A percentile compares a stretch with the other conserved stretches of the same genome.
These are phyloP conservation scores for Candida dajiaensis DNA, from an alignment of 805 yeast species.

Conservation along the genomic window DNA sequence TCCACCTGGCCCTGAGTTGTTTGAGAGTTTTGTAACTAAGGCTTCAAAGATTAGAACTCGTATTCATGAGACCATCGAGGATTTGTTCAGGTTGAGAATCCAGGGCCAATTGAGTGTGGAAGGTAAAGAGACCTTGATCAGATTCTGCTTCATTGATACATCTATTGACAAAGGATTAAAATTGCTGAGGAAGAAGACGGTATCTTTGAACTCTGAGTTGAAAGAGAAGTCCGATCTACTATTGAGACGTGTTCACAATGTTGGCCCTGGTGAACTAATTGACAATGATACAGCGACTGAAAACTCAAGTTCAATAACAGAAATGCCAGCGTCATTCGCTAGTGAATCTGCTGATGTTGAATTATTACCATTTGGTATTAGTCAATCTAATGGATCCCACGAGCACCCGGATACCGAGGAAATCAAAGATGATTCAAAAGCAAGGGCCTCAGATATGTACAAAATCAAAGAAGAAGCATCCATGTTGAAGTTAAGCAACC, in stretches of 20 bases:
- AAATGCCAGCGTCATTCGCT: slow-evolving; percentile 20
- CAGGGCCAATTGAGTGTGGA: slow-evolving; percentile 52
- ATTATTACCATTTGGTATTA: slow-evolving; percentile 32
- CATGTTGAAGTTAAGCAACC: slow-evolving; percentile 14
- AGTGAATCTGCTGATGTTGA: slow-evolving; percentile 27
- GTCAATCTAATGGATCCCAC: slow-evolving; percentile 22
- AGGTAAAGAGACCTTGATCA: slow-evolving; percentile 73
- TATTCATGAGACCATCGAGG: slow-evolving; percentile 45
- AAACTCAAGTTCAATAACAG: background rate
- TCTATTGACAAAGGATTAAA: slow-evolving; percentile 53
- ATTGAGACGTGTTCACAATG: background rate
- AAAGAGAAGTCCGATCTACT: background rate
- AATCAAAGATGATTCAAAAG: slow-evolving; percentile 20
- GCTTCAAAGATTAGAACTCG: slow-evolving; percentile 31
- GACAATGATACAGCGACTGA: slow-evolving; percentile 8
- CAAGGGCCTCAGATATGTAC: slow-evolving; percentile 11
- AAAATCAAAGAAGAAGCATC: slow-evolving; percentile 23
- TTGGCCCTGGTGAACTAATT: background rate
- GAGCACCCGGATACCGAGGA: slow-evolving; percentile 27
- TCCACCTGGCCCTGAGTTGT: slow-evolving; percentile 22
- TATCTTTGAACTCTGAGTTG: slow-evolving; percentile 1
- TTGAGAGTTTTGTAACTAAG: slow-evolving; percentile 31
- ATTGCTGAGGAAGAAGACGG: slow-evolving; percentile 26
- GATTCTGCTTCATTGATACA: slow-evolving; percentile 66
- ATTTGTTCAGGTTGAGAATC: slow-evolving; percentile 52